These are phyloP conservation scores for Chalaropsis ovoidea DNA, from an alignment of 2,329 filamentous ascomycete genomes.

Conservation along the genomic window DNA sequence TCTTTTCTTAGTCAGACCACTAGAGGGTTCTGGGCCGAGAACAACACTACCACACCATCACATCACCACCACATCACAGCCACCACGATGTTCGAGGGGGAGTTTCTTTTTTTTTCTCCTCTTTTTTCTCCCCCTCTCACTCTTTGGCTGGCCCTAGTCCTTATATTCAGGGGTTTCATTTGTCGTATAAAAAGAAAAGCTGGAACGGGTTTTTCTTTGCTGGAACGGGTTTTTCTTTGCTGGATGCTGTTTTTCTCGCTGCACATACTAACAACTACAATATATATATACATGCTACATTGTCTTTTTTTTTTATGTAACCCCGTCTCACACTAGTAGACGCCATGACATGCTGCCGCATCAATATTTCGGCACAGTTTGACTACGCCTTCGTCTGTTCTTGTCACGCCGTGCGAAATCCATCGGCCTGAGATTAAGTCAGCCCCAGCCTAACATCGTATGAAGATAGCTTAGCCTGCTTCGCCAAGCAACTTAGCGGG, in stretches of 20 bases:
- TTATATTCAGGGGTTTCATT: background rate
- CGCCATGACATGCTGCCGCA: background rate
- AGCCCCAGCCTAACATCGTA: no score
- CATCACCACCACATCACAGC: background rate
- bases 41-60: background rate
- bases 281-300: background rate
- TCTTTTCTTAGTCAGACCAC: conserved; percentile 1
- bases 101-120: background rate
- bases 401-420: background rate
- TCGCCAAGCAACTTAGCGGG: background rate
- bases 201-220: background rate
- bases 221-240: background rate
- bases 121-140: background rate
- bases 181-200: background rate
- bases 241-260: background rate
- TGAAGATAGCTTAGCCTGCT: background rate
- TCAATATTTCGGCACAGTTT: conserved; percentile 2
- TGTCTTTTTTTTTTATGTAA: no score
- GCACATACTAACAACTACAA: background rate
- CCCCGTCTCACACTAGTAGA: background rate
- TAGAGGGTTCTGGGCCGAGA: conserved; percentile 2
- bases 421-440: no score
- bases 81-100: background rate
- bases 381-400: conserved; percentile 7
- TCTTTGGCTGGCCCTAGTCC: background rate